Evolutionary conservation across 2,329 filamentous ascomycete species (phyloP), one percentile per base, ranked within the genome.

Genomic region (Seiridium cupressi): DNA sequence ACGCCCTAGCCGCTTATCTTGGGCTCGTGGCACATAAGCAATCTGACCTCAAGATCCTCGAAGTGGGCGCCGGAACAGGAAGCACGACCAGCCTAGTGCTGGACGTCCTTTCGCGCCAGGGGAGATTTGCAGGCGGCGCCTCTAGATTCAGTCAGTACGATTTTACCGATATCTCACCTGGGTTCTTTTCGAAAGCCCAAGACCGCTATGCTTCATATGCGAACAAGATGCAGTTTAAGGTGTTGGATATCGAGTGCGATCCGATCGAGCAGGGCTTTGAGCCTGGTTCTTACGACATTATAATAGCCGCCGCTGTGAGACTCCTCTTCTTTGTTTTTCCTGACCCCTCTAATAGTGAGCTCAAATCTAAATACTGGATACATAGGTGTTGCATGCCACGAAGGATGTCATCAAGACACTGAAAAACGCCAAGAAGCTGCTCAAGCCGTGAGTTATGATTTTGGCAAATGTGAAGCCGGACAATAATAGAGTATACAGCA

Each of bases 31-130:
- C 63, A 2, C 69, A 76, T 59, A 65, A 71, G 40, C 69, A 66
- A 11, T 71, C 73, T 0, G 62, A 59, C 5, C 61, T 73, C 34
- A 64, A 66, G 5, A 66, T 76, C 35, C 64, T 38, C 64, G 74
- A 77, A 55, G 64, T 78, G 26, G 75, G 74, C n/a, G 72, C 70
- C 34, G 73, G 72, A 1, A 76, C 70, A 3, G 72, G 74, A 4
- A 68, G 68, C 5, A 64, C 70, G 31, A 73, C 72, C 1, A 35
- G 55, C 1, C 57, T 59, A 3, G 57, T 69, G 8, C n/a, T 60
- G 56, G 51, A 51, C 44, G 9, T 51, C 57, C 11, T 57, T 40
- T 44, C 44, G 31, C 32, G 38, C 7, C 13, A 42, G 7, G 38
- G 18, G 42, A 48, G 8, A 7, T 26, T 44, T 7, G 5, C 26